Evolutionary conservation across 1,284 basidiomycete genomes (phyloP), one percentile per base, ranked within the genome.

Genomic region (Jaminaea rosea): DNA sequence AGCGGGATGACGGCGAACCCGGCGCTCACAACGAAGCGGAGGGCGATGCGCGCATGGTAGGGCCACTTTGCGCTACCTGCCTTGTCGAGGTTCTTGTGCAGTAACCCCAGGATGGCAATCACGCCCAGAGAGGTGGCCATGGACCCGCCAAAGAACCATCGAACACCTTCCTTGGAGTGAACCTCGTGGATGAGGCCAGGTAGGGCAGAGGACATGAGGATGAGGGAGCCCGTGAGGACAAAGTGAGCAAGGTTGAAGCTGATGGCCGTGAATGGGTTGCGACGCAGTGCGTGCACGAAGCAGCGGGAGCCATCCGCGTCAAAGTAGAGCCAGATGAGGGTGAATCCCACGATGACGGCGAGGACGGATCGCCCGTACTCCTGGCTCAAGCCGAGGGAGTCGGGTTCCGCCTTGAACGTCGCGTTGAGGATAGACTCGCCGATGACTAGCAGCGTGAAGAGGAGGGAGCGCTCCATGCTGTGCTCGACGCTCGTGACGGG

Each of bases 261-360:
- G 44, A 72, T 63, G 8, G 60, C 57, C 11, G 69, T 63, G 26
- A 64, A 62, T 46, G 62, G 62, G 56, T 74, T 63, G 4, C 73
- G 52, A 1, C 69, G 57, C 2, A 75, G 56, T 0, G 72, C 73
- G 37, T 75, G 73, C 21, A 71, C 60, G 53, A 65, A 75, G 4
- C 63, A 64, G 3, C 73, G 53, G 3, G 59, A 63, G 24, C 55
- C 29, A 17, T 24, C 36, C 13, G 46, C 49, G 44, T 65, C 63
- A 54, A 63, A 65, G 46, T 66, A 65, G 42, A 68, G 53, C 72
- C 72, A 75, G 34, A 64, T 69, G 9, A 74, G 46, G 7, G 62
- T 31, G 46, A 72, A 73, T 13, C 66, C 53, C 32, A 68, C 62
- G 15, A 56, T 47, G 36, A 75, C 61, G 1, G 60, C 57, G 7